These are phyloP conservation scores for Aspergillus nanangensis DNA, from an alignment of 495 filamentous ascomycete genomes.

Conservation along the genomic window DNA sequence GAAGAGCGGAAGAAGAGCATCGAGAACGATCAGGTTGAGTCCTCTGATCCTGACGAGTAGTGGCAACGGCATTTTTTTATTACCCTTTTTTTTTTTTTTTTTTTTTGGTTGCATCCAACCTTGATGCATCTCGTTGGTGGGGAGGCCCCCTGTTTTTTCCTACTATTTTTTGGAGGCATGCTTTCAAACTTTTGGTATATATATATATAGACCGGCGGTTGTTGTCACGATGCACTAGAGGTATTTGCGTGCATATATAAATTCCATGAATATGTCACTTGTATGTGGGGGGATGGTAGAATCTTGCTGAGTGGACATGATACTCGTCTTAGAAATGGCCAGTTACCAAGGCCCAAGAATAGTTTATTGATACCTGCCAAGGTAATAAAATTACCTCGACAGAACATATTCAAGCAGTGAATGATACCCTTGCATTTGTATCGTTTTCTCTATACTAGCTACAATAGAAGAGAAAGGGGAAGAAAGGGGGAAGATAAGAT, in stretches of 20 bases:
- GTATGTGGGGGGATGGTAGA: too few relatives aligned
- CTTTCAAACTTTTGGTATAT: neutral
- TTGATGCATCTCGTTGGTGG: too few relatives aligned
- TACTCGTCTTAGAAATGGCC: too few relatives aligned
- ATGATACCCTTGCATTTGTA: too few relatives aligned
- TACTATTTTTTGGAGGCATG: neutral
- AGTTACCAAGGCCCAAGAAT: too few relatives aligned
- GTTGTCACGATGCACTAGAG: neutral
- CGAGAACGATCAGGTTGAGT: constrained; percentile 36
- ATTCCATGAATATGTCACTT: neutral
- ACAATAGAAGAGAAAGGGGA: neutral
- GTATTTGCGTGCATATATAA: too few relatives aligned
- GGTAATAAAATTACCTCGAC: too few relatives aligned
- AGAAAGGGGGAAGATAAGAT: neutral
- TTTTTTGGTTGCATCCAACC: neutral
- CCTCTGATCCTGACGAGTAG: constrained; percentile 18
- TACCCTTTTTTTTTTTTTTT: neutral
- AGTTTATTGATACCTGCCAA: too few relatives aligned
- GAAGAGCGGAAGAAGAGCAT: constrained; percentile 67
- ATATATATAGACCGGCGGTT: neutral
- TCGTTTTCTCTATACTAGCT: constrained; percentile 11
- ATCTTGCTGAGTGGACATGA: too few relatives aligned
- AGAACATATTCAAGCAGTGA: too few relatives aligned
- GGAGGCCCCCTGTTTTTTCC: too few relatives aligned
- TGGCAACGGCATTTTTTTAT: constrained; percentile 16